phyloP scores from a whole-genome alignment of 768 basidiomycete species.

The Leucosporidium yakuticum region DNA sequence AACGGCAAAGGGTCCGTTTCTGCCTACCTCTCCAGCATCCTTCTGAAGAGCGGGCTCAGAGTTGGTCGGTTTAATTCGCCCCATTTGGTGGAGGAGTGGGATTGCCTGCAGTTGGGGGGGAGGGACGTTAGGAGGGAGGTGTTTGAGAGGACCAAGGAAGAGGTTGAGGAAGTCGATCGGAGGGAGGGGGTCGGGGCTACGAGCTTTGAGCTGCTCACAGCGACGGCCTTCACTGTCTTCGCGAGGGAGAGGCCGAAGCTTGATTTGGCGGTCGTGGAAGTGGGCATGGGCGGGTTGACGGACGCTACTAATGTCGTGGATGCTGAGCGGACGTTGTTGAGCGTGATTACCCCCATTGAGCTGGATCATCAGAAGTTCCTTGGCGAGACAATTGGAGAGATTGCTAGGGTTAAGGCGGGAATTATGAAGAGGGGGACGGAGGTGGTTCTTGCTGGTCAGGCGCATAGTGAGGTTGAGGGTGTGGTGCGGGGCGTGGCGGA shows the following conservation, averaged over 20 bases:
- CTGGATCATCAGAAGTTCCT: slow-evolving; percentile 90
- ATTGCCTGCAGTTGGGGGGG: slow-evolving; percentile 67
- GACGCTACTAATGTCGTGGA: slow-evolving; percentile 92
- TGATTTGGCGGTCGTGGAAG: slow-evolving; percentile 82
- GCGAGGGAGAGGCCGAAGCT: slow-evolving; percentile 51
- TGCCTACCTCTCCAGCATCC: slow-evolving; percentile 69
- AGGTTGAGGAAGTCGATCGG: slow-evolving; percentile 51
- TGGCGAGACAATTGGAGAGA: slow-evolving; percentile 65
- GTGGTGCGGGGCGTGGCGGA: slow-evolving; percentile 45
- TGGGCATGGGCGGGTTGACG: slow-evolving; percentile 84
- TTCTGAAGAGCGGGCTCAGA: slow-evolving; percentile 54
- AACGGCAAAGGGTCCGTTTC: slow-evolving; percentile 97
- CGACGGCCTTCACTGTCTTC: slow-evolving; percentile 71
- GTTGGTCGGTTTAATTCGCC: slow-evolving; percentile 88
- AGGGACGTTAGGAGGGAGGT: slow-evolving; percentile 46
- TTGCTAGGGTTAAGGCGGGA: slow-evolving; percentile 74
- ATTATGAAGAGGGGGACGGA: slow-evolving; percentile 58
- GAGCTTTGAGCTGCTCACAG: slow-evolving; percentile 77
- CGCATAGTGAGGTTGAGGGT: slow-evolving; percentile 41
- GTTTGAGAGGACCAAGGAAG: slow-evolving; percentile 49
- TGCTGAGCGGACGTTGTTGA: slow-evolving; percentile 61
- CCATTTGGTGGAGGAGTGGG: slow-evolving; percentile 70
- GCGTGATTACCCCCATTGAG: slow-evolving; percentile 79
- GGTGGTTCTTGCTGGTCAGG: slow-evolving; percentile 42
- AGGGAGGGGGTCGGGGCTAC: slow-evolving; percentile 51